Base-by-base conservation (phyloP, 208 protist genomes). In the Porcisia deanei region DNA sequence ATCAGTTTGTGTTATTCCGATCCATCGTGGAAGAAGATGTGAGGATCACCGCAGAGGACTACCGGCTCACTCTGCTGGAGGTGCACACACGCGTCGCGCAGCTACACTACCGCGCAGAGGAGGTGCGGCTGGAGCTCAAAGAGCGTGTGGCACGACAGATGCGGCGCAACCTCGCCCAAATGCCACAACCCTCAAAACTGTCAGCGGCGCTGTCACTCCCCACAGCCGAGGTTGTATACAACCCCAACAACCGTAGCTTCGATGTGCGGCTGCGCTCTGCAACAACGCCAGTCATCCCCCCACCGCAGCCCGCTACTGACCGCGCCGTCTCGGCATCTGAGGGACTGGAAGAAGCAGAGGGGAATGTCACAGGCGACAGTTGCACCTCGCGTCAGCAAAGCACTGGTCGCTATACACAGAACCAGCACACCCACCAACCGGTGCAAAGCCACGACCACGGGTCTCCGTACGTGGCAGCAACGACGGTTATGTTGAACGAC, bases 1-100 rank as follows among this genome's bases (percentile, higher is more conserved):
- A 92, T 57, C 86, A 89, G 67, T 94, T 89, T 73, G 78, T 58
- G 0, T 77, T 95, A 39, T 88, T 94, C 41, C 74, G 83, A 37
- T 85, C 87, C 41, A 97, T 97, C 74, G 89, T 95, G 0, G 91
- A 97, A 73, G 75, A 86, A 58, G 86, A 95, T 64, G 89, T 96
- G 43, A 64, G 77, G 52, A 59, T 96, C 14, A 76, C 72, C 16
- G 61, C 69, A 25, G 81, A 66, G 12, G 93, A 97, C 80, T 97
- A 95, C 77, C 72, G 87, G 20, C 73, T 95, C 43, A 94, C 91
- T 2, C 73, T 66, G 39, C 76, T 96, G 22, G 93, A 96, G 83
- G 66, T 95, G 37, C 89, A 94, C 82, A 83, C 79, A 3, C 86
- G 85, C 64, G 84, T 88, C 7, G 82, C 83, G 64, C 90, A 95